Percentiles rank a stretch among this genome's conserved stretches.
These are phyloP conservation scores for Pichia cactophila DNA, from an alignment of 1,139 yeast species.

Conservation along the genomic window DNA sequence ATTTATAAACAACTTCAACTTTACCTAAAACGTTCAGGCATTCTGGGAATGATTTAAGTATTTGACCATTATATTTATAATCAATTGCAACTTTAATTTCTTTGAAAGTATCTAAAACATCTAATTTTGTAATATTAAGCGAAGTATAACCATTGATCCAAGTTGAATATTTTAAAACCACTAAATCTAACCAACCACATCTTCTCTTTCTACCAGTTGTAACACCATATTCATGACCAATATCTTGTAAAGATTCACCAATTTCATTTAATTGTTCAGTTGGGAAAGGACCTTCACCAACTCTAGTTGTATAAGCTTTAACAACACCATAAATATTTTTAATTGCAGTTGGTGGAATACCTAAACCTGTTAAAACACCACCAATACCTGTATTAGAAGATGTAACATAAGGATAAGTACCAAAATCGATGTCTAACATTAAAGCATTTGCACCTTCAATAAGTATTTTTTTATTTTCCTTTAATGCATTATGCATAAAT, in stretches of 20 bases:
- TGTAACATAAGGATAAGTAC: constrained; percentile 97
- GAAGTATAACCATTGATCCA: constrained; percentile 91
- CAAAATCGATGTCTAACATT: constrained; percentile 95
- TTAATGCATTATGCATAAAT: constrained; percentile 81
- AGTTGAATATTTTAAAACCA: constrained; percentile 84
- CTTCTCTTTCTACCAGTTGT: constrained; percentile 99
- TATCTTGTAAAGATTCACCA: constrained; percentile 82
- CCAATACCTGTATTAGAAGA: constrained; percentile 95
- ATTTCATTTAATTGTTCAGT: constrained; percentile 85
- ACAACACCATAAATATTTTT: constrained; percentile 88
- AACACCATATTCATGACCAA: constrained; percentile 96
- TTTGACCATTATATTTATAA: constrained; percentile 71
- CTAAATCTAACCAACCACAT: constrained; percentile 98
- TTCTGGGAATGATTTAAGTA: constrained; percentile 79
- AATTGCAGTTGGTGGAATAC: constrained; percentile 81
- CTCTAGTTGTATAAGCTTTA: constrained; percentile 97
- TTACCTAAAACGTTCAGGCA: constrained; percentile 74
- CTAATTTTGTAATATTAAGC: constrained; percentile 89
- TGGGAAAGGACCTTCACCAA: constrained; percentile 99
- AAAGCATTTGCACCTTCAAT: constrained; percentile 98
- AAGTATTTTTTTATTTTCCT: constrained; percentile 71
- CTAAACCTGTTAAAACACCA: constrained; percentile 96
- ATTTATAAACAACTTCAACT: constrained; percentile 84
- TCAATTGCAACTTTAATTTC: constrained; percentile 83
- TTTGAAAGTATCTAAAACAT: constrained; percentile 82